Evolutionary conservation across 352 stramenopile species (phyloP).

Genomic region (Globisporangium carolinianum): DNA sequence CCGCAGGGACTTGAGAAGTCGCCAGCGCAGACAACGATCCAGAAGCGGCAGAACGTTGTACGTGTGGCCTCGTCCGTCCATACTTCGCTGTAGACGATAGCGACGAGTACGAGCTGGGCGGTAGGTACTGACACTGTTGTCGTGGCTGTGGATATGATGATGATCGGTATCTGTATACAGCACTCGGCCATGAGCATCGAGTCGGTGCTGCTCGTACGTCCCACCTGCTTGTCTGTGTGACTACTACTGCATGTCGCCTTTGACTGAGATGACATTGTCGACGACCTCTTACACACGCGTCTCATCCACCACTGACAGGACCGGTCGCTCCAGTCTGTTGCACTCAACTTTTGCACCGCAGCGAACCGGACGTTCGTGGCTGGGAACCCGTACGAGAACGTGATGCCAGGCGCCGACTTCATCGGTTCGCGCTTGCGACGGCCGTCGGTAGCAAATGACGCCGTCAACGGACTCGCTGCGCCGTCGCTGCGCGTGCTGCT

Average conservation of each 20-base stretch:
- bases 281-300: background rate
- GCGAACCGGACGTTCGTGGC: constrained; percentile 21
- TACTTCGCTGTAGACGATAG: too few species aligned
- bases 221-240: background rate
- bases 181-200: constrained; percentile 25
- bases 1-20: constrained; percentile 11
- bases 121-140: too few species aligned
- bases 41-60: constrained; percentile 13
- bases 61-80: too few species aligned
- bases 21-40: constrained; percentile 1
- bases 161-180: constrained; percentile 10
- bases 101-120: too few species aligned
- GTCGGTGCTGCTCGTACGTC: constrained; percentile 32
- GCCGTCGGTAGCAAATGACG: constrained; percentile 20
- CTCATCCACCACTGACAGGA: constrained; percentile 25
- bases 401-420: constrained; percentile 19
- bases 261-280: too few species aligned
- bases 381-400: constrained; percentile 41
- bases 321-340: constrained; percentile 48
- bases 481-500: constrained; percentile 56
- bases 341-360: constrained; percentile 32
- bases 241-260: too few species aligned
- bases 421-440: constrained; percentile 10
- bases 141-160: too few species aligned
- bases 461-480: constrained; percentile 25